Base-by-base conservation (phyloP, 2,329 filamentous ascomycete genomes). In the Dothistroma pini region DNA sequence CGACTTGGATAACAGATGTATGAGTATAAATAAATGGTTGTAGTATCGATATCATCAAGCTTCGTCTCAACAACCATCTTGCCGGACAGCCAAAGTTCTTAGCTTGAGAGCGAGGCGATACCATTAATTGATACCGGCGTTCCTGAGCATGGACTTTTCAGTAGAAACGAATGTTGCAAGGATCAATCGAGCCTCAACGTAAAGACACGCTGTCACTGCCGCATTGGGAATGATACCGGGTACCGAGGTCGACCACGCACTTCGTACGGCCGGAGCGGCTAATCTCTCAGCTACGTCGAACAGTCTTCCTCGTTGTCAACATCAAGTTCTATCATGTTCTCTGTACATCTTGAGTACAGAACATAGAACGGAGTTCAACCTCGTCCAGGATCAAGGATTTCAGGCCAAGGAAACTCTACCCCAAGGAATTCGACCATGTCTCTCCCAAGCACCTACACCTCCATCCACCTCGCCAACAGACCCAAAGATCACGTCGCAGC, bases 381-480 rank as follows among this genome's bases (percentile, higher is more conserved):
- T 29, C 25, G 25, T 29, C 25, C 41, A 44, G 41, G 9, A 44
- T 44, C 41, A n/a, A 44, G n/a, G 41, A 44, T 44, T n/a, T 7
- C 10, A 44, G 14, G 41, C 9, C 41, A 44, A 44, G 25, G 25
- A 29, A 2, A 29, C 6, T 6, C 25, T 6, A 29, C 25, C 25
- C 25, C 25, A 29, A 29, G 2, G 6, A 29, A 29, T 29, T 29
- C 29, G 19, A 60, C 31, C 50, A 65, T 65, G 63, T 48, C 64
- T 12, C 54, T 61, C 5, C 56, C 62, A 55, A 48, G 51, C 12
- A 65, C 65, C 25, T 70, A 65, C 51, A 68, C 66, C 58, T 63
- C 66, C 5, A 57, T 70, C 38, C 67, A 69, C 47, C 60, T 70
- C 32, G 64, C 66, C 38, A 64, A 60, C 54, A 58, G 68, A 29